These are phyloP conservation scores for Kodamaea sp. DNA, from an alignment of 1,139 yeast species.

Conservation along the genomic window DNA sequence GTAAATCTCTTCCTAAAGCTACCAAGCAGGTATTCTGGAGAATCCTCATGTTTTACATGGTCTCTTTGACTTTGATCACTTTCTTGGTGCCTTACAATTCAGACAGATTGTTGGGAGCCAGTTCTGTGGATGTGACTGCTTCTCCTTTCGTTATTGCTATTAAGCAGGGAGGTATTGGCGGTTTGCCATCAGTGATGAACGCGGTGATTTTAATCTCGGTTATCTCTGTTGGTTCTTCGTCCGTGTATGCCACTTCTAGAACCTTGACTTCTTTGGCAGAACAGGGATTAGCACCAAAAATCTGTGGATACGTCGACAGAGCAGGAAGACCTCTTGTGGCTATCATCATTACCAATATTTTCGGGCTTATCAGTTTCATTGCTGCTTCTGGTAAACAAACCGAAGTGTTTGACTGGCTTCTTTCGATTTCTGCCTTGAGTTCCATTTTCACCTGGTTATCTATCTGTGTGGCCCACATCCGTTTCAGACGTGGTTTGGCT, in stretches of 20 bases:
- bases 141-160: constrained; percentile 62
- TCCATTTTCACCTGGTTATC: constrained; percentile 45
- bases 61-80: constrained; percentile 31
- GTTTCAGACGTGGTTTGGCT: constrained; percentile 37
- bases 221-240: constrained; percentile 44
- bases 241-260: constrained; percentile 29
- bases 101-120: constrained; percentile 31
- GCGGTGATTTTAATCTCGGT: constrained; percentile 72
- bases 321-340: constrained; percentile 34
- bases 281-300: constrained; percentile 27
- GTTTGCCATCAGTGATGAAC: constrained; percentile 69
- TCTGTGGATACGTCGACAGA: constrained; percentile 28
- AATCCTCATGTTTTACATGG: constrained; percentile 35
- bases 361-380: constrained; percentile 30
- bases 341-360: constrained; percentile 27
- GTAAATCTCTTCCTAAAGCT: constrained; percentile 41
- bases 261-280: constrained; percentile 27
- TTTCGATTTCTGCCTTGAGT: constrained; percentile 41
- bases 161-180: constrained; percentile 55
- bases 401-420: constrained; percentile 38
- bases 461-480: constrained; percentile 37
- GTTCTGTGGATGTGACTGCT: constrained; percentile 49
- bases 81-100: constrained; percentile 38
- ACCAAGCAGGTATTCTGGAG: constrained; percentile 42
- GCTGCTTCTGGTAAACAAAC: constrained; percentile 36